These are phyloP conservation scores for Cyclotella sp. DNA, from an alignment of 108 stramenopile genomes.

Conservation along the genomic window DNA sequence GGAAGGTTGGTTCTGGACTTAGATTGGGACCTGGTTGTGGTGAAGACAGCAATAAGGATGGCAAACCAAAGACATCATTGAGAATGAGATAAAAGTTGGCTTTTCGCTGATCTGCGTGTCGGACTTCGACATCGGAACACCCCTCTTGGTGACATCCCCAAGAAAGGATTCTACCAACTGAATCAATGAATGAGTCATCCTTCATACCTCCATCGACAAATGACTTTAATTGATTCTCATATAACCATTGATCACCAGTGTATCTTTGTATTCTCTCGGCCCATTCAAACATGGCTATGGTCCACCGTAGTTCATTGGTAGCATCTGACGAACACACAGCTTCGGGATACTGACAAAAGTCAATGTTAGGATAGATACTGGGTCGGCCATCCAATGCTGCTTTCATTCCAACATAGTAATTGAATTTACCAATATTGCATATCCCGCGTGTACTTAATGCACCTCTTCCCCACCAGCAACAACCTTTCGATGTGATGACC, in stretches of 20 bases:
- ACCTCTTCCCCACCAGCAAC: conserved; percentile 42
- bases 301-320: conserved; percentile 39
- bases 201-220: conserved; percentile 33
- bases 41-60: background rate
- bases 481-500: conserved; percentile 4
- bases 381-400: conserved; percentile 29
- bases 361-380: conserved; percentile 33
- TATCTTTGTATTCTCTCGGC: conserved; percentile 31
- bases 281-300: conserved; percentile 46
- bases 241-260: background rate
- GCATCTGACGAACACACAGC: conserved; percentile 30
- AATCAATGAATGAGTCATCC: conserved; percentile 26
- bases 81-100: conserved; percentile 13
- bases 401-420: conserved; percentile 29
- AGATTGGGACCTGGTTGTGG: background rate
- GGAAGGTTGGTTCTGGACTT: background rate
- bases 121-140: conserved; percentile 7
- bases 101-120: conserved; percentile 8
- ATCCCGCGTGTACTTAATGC: conserved; percentile 39
- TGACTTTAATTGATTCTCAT: conserved; percentile 1
- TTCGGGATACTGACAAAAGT: conserved; percentile 50
- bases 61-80: conserved; percentile 19
- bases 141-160: conserved; percentile 20
- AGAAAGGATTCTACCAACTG: conserved; percentile 23
- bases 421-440: conserved; percentile 52